Base-by-base conservation (phyloP, 2,329 filamentous ascomycete genomes). In the Blastomyces parvus region DNA sequence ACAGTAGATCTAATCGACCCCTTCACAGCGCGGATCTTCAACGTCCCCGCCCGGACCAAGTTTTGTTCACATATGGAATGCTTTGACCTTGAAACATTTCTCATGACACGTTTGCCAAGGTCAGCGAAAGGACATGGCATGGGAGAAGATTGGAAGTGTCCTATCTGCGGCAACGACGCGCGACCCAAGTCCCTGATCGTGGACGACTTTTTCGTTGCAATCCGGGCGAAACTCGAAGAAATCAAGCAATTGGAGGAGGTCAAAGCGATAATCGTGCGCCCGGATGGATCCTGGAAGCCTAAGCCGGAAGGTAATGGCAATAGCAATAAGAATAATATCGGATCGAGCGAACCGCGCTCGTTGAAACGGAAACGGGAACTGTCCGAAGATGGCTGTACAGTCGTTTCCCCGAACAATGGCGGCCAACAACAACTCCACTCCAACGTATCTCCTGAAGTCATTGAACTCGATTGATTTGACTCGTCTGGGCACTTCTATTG, bases 11-110 rank as follows among this genome's bases (percentile, higher is more conserved):
- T 91, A 17, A 78, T 84, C 0, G 88, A 90, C 71, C 87, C 88
- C 0, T 89, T 89, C 70, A 87, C 80, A 63, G 78, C 82, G 0
- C 77, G 71, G 14, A 81, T 94, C 13, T 91, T 89, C 72, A 78
- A 83, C 5, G 80, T 82, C 0, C 93, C 94, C 0, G 90, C 87
- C 1, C 87, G 92, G 36, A 86, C 90, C 33, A 77, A 70, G 8
- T 69, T 74, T 2, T 99, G 94, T 73, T 78, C 79, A 30, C 93
- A 99, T 72, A 79, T 88, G 44, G 90, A 97, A 71, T 96, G 91
- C 72, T 97, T 97, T 72, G 93, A 97, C 72, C 84, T 97, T 8
- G 83, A 88, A 25, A 92, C 84, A 0, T 97, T 90, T 79, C 82
- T 99, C 9, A 74, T 80, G 17, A 90, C 88, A 5, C 85, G 90